Evolutionary conservation across 1,139 yeast species (phyloP), one percentile per base, ranked within the genome.

Genomic region (Lodderomyces pseudojiufengensis): DNA sequence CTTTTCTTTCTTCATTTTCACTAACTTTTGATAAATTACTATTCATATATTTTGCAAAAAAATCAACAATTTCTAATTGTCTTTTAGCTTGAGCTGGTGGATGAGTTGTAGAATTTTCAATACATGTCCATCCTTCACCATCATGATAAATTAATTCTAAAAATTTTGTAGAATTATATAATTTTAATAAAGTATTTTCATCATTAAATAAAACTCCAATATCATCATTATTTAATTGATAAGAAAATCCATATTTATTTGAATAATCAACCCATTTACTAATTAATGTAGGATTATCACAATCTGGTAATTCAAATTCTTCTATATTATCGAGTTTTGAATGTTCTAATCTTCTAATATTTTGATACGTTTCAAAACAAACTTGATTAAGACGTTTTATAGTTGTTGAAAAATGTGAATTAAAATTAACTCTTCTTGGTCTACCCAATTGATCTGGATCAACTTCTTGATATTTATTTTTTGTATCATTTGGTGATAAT

Each of bases 181-280:
- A 72, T 56, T 84, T 81, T 43, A 88, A 70, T 47, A 88, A 76
- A 8, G 95, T 83, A 40, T 84, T 80, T 23, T 85, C 84, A 51
- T 85, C 92, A 50, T 86, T 85, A 60, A 87, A 88, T 40, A 84
- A 69, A 8, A 88, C 96, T n/a, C 97, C 97, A 43, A 87, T 85
- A 48, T 85, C 87, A 42, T 88, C 94, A 39, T 90, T 84, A 24
- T 92, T 85, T 38, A 92, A 66, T 57, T 92, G 96, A 58, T 92
- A 92, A 5, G 96, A 86, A 52, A 94, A 84, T 1, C 99, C 99
- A 59, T 90, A 95, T 55, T 85, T 87, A 63, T 90, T 88, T 28
- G 96, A 85, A 57, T 92, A 92, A 59, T 94, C 98, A 22, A 94
- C 98, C 99, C 99, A 94, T 57, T 90, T 90, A 45, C 95, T 84